A percentile compares a stretch with the other conserved stretches of the same genome.
These are phyloP conservation scores for Aspergillus quadricinctus DNA, from an alignment of 2,329 filamentous ascomycete species.

Conservation along the genomic window DNA sequence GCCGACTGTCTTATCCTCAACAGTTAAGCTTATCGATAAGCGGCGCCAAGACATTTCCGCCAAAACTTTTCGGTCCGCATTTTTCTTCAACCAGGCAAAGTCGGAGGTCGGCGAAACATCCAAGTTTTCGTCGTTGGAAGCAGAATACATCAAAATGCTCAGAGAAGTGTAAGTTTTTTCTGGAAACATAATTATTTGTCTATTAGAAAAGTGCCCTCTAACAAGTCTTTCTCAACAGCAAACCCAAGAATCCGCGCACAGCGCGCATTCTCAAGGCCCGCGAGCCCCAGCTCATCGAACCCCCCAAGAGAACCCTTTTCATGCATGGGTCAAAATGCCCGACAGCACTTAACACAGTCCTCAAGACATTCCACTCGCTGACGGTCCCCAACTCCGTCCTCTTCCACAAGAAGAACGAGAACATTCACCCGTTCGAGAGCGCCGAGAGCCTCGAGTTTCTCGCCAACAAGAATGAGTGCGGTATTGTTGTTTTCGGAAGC, in stretches of 20 bases:
- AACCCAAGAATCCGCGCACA: constrained; percentile 78
- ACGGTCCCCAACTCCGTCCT: constrained; percentile 81
- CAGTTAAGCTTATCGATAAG: constrained; percentile 35
- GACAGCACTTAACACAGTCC: constrained; percentile 73
- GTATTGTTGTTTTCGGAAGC: constrained; percentile 75
- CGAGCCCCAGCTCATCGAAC: constrained; percentile 83
- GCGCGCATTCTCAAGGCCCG: constrained; percentile 93
- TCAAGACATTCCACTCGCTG: constrained; percentile 79
- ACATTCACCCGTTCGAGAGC: constrained; percentile 90
- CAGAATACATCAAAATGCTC: constrained; percentile 31
- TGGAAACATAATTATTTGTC: not conserved
- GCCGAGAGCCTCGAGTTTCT: constrained; percentile 87
- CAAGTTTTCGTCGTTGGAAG: constrained; percentile 1
- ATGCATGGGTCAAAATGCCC: constrained; percentile 83
- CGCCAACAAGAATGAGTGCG: constrained; percentile 91
- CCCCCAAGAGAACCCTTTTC: constrained; percentile 84
- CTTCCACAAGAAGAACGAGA: constrained; percentile 92
- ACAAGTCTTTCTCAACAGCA: constrained; percentile 40
- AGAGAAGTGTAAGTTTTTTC: constrained; percentile 39
- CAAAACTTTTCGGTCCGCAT: constrained; percentile 35
- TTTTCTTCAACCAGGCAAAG: constrained; percentile 18
- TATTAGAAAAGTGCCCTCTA: not conserved
- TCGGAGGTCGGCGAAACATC: constrained; percentile 13
- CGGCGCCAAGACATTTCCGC: constrained; percentile 30
- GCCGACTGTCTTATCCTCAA: constrained; percentile 1